Evolutionary conservation across 129 eudicot genomes (phyloP).

Genomic region (Flaveria bidentis): DNA sequence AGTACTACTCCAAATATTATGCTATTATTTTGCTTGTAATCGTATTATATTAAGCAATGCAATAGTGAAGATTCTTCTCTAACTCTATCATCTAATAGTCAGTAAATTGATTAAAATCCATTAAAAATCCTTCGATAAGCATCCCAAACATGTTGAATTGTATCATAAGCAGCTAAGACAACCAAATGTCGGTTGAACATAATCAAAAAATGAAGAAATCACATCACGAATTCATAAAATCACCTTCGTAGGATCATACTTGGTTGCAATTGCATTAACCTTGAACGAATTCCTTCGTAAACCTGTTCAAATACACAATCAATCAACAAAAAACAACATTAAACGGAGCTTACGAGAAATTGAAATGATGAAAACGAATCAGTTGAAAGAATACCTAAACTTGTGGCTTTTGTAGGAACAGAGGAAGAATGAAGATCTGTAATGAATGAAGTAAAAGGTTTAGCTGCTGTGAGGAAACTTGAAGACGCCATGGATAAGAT

Average conservation of each 20-base stretch:
- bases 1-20: too few species aligned
- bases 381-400: slow-evolving; percentile 27
- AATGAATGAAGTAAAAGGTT: slow-evolving; percentile 52
- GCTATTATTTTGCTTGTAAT: too few species aligned
- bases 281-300: slow-evolving; percentile 44
- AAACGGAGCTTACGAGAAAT: not conserved
- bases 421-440: slow-evolving; percentile 41
- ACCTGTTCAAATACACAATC: slow-evolving; percentile 33
- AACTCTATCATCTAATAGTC: too few species aligned
- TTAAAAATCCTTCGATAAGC: too few species aligned
- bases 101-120: too few species aligned
- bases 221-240: not conserved
- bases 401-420: slow-evolving; percentile 21
- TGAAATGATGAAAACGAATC: not conserved
- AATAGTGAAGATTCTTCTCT: too few species aligned
- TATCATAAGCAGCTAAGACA: not conserved
- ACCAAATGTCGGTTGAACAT: not conserved
- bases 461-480: slow-evolving; percentile 45
- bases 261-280: slow-evolving; percentile 71
- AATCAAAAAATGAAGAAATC: not conserved
- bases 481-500: slow-evolving; percentile 82
- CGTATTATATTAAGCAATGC: too few species aligned
- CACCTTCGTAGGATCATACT: slow-evolving; percentile 83
- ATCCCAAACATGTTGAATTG: not conserved
- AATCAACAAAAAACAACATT: not conserved